phyloP scores from a whole-genome alignment of 1,284 basidiomycete species.

The Ustilago crameri region DNA sequence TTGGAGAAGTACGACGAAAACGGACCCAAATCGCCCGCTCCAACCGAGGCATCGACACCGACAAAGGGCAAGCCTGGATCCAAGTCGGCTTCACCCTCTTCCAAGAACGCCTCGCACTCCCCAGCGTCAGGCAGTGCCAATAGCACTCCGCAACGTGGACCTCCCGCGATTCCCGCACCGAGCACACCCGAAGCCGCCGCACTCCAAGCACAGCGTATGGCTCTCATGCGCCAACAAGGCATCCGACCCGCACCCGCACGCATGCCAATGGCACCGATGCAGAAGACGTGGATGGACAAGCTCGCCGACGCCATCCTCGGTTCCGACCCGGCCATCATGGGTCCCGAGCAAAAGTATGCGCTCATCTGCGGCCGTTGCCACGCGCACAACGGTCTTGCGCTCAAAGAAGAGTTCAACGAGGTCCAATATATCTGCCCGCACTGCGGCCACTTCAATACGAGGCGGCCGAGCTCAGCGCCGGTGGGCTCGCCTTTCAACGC shows the following conservation, averaged over 20 bases:
- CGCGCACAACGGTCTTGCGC: conserved; percentile 91
- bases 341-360: conserved; percentile 75
- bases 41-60: conserved; percentile 18
- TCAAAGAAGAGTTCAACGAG: conserved; percentile 87
- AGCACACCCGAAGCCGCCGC: conserved; percentile 33
- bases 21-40: conserved; percentile 51
- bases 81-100: conserved; percentile 17
- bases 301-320: conserved; percentile 69
- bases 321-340: conserved; percentile 66
- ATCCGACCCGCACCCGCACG: conserved; percentile 5
- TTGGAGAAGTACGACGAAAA: conserved; percentile 88
- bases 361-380: conserved; percentile 94
- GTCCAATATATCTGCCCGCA: conserved; percentile 82
- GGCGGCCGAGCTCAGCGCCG: conserved; percentile 61
- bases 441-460: conserved; percentile 78
- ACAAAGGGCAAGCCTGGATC: conserved; percentile 18
- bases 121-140: conserved; percentile 10
- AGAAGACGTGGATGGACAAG: conserved; percentile 67
- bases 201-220: conserved; percentile 44
- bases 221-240: conserved; percentile 41
- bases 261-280: conserved; percentile 13
- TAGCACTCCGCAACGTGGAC: conserved; percentile 11
- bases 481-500: conserved; percentile 60
- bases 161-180: conserved; percentile 1
- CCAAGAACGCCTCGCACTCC: conserved; percentile 13